Evolutionary conservation across 106 monocot genomes (phyloP), one percentile per base, ranked within the genome.

Genomic region (Dactylorhiza incarnata): DNA sequence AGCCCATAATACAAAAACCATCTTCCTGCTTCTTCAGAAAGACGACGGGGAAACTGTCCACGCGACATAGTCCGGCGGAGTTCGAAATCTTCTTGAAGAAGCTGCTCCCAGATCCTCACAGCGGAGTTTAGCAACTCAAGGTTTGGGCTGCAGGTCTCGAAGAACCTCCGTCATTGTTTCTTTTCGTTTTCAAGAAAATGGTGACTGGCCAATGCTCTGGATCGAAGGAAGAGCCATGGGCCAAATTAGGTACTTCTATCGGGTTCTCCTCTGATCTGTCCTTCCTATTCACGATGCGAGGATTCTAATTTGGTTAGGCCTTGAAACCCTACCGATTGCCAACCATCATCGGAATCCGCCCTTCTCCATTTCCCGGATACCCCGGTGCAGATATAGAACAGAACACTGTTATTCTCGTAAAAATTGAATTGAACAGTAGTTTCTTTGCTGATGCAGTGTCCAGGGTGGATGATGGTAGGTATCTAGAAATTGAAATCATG

Each of bases 381-480:
- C n/a, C n/a, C n/a, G 68, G 16, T 45, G 68, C 68, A 71, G 46
- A 48, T 19, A 46, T 71, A 9, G 48, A 10, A 37, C 17, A 46
- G 46, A 44, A 20, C 7, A 20, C 11, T 20, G 71, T 71, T 71
- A 4, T 48, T 11, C 7, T 9, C 44, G 2, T 0, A 14, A 46
- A 14, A 14, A 68, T 10, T 63, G 2, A 51, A 63, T 68, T 68
- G 45, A 37, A 74, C 37, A 37, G 22, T 51, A 1, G 61, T 26
- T 51, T 23, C 48, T 74, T 24, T 29, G 73, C 23, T 48, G 17
- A 22, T 76, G 79, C 85, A 94, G 94, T 94, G 58, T 85, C 94
- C 19, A 44, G 70, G 44, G 89, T 89, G 44, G 89, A 91, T 74
- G 89, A 91, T 74, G 62, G 76, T 23, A 78, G n/a, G 15, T 87